phyloP scores from a whole-genome alignment of 106 monocot species.

The Iris macrosiphon region DNA sequence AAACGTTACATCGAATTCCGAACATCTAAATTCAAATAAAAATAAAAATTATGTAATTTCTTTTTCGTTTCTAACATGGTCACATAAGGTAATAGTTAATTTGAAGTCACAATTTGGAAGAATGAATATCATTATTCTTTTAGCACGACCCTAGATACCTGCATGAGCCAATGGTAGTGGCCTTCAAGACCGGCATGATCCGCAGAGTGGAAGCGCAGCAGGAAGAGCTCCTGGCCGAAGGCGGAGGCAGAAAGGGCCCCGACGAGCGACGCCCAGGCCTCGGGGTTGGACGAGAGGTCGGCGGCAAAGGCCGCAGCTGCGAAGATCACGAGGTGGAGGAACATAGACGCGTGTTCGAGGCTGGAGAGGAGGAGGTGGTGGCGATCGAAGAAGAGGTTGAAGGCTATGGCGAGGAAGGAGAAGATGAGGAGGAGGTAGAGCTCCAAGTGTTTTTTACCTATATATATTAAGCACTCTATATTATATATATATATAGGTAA shows the following conservation, averaged over 20 bases:
- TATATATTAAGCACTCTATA: no score
- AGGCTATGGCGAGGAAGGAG: slow-evolving; percentile 23
- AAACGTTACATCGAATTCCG: no score
- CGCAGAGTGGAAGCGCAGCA: slow-evolving; percentile 63
- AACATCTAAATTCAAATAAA: no score
- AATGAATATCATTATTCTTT: no score
- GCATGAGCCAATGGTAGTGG: slow-evolving; percentile 77
- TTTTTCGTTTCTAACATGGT: no score
- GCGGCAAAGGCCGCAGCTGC: slow-evolving; percentile 27
- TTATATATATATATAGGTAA: no score
- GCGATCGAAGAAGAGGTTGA: slow-evolving; percentile 21
- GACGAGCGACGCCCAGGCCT: slow-evolving; percentile 12
- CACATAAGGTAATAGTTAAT: no score
- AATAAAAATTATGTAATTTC: no score
- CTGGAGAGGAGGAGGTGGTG: slow-evolving; percentile 15
- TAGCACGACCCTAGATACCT: no score
- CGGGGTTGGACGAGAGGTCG: slow-evolving; percentile 15
- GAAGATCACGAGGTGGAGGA: slow-evolving; percentile 43
- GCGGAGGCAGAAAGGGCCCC: slow-evolving; percentile 40
- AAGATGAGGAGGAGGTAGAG: slow-evolving; percentile 47
- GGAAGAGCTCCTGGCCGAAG: slow-evolving; percentile 66
- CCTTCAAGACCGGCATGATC: slow-evolving; percentile 68
- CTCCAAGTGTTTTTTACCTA: slow-evolving; percentile 36
- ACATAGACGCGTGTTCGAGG: slow-evolving; percentile 65
- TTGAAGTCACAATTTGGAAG: no score